Evolutionary conservation across 2,329 filamentous ascomycete species (phyloP).

Genomic region (Talaromyces sp.): DNA sequence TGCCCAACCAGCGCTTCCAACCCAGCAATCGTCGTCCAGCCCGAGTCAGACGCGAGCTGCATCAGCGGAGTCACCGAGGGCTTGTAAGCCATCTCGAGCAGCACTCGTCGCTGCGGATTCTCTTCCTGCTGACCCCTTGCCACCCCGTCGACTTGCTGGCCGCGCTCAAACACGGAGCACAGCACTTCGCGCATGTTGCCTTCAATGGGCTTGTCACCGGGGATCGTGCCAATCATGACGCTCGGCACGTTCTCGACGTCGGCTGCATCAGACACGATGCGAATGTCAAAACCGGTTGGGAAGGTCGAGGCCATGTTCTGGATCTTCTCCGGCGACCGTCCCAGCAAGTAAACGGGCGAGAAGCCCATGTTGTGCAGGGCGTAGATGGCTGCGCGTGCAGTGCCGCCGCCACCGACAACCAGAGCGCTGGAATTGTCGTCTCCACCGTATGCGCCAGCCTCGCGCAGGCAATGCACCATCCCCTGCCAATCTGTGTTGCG

Average conservation of each 20-base stretch:
- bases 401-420: constrained; percentile 87
- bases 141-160: constrained; percentile 41
- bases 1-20: constrained; percentile 86
- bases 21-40: constrained; percentile 80
- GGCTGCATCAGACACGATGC: constrained; percentile 51
- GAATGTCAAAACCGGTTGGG: constrained; percentile 64
- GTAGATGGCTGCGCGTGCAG: constrained; percentile 84
- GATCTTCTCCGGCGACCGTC: constrained; percentile 66
- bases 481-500: constrained; percentile 96
- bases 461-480: constrained; percentile 73
- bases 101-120: constrained; percentile 47
- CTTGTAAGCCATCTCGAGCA: constrained; percentile 97
- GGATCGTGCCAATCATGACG: constrained; percentile 85
- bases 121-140: constrained; percentile 24
- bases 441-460: constrained; percentile 54
- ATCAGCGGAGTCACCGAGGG: constrained; percentile 78
- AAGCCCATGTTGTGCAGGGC: constrained; percentile 79
- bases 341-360: constrained; percentile 79
- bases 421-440: constrained; percentile 53
- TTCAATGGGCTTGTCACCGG: constrained; percentile 80
- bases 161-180: constrained; percentile 43
- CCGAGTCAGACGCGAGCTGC: constrained; percentile 68
- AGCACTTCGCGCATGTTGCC: constrained; percentile 61
- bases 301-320: constrained; percentile 64
- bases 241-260: constrained; percentile 52